Conservation (phyloP, 441 rosid species). For the Bruguiera hainesii region DNA sequence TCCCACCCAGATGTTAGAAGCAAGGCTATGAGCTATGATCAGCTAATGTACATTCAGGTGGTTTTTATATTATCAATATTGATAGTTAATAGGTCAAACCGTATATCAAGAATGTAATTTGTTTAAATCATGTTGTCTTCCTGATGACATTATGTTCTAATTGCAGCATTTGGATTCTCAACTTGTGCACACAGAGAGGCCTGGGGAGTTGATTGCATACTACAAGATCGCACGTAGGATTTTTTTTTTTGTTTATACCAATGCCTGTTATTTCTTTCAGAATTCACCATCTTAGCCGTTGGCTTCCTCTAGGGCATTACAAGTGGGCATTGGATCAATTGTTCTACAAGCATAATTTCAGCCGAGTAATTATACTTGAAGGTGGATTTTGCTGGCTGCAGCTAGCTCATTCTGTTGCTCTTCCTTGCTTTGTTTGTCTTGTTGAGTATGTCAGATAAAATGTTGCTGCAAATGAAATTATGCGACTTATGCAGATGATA, state of each 20-base stretch:
- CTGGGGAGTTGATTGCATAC: slow-evolving; percentile 90
- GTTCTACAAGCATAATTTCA: slow-evolving; percentile 77
- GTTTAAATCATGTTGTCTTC: neutral
- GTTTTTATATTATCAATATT: neutral
- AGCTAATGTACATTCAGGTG: slow-evolving; percentile 88
- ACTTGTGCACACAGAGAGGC: slow-evolving; percentile 74
- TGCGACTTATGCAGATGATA: slow-evolving; percentile 72
- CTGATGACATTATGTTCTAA: slow-evolving; percentile 7
- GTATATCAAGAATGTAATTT: neutral
- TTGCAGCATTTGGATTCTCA: slow-evolving; percentile 80
- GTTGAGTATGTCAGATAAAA: slow-evolving; percentile 2
- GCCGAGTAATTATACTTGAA: slow-evolving; percentile 85
- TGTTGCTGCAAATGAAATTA: slow-evolving; percentile 13
- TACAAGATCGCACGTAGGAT: slow-evolving; percentile 88
- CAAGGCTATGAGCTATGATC: slow-evolving; percentile 79
- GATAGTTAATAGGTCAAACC: neutral
- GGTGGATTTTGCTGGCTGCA: slow-evolving; percentile 39
- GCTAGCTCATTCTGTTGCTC: neutral
- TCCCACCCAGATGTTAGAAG: slow-evolving; percentile 56
- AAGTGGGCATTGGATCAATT: slow-evolving; percentile 94
- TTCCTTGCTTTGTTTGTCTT: slow-evolving; percentile 17
- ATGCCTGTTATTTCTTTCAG: slow-evolving; percentile 11
- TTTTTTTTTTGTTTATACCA: slow-evolving; percentile 21
- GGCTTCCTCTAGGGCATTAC: slow-evolving; percentile 69
- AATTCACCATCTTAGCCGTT: slow-evolving; percentile 22